Percentiles rank a stretch among this genome's conserved stretches.
Conservation (phyloP, 768 basidiomycete species). For the Psilocybe cubensis region DNA sequence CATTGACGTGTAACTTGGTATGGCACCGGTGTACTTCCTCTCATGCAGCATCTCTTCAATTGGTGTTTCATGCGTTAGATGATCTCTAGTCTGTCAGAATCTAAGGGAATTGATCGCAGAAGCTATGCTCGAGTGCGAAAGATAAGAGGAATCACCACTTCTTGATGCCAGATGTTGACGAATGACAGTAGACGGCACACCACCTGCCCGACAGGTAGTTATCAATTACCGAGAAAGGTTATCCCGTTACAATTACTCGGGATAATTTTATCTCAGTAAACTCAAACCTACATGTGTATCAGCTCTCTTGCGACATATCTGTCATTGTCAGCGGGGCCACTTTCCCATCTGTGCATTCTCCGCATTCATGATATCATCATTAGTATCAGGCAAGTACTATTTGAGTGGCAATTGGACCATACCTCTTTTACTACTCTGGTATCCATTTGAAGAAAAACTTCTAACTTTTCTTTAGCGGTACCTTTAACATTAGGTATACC, state of each 20-base stretch:
- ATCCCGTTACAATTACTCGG: not conserved
- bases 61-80: not conserved
- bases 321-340: constrained; percentile 10
- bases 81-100: constrained; percentile 1
- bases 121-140: not conserved
- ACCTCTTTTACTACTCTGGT: not conserved
- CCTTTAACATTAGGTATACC: too few relatives aligned
- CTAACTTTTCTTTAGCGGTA: too few relatives aligned
- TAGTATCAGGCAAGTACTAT: not conserved
- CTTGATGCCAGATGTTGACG: not conserved
- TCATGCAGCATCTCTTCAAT: not conserved
- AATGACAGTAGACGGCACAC: not conserved
- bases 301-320: constrained; percentile 4
- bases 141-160: not conserved
- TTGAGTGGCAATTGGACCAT: too few relatives aligned
- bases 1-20: not conserved
- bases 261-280: not conserved
- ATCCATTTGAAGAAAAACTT: too few relatives aligned
- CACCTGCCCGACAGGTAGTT: too few relatives aligned
- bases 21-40: not conserved
- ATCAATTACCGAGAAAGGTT: not conserved
- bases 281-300: not conserved
- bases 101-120: not conserved
- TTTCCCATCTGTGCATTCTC: constrained; percentile 5
- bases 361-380: not conserved